Conservation (phyloP, 164 flowering plant species). For the Berberis thunbergii region DNA sequence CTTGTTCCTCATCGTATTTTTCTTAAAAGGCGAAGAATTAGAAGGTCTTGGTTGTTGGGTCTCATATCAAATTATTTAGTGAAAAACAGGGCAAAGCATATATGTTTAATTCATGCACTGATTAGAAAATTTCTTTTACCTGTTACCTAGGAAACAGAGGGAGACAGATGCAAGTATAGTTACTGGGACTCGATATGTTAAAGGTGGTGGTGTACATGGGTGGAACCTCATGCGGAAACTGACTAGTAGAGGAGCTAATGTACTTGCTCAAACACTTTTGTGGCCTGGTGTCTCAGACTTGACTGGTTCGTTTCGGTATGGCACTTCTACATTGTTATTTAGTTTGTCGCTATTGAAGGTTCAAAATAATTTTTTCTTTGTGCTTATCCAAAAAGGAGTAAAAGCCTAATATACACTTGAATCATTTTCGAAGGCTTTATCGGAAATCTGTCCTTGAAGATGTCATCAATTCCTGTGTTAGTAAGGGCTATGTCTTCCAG, state of each 20-base stretch:
- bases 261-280: slow-evolving; percentile 88
- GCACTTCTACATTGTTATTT: not conserved
- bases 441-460: slow-evolving; percentile 82
- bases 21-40: no score
- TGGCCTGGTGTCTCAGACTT: slow-evolving; percentile 99
- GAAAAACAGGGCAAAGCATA: not conserved
- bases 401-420: slow-evolving; percentile 3
- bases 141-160: slow-evolving; percentile 56
- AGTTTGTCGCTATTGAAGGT: no score
- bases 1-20: no score
- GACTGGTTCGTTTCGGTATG: slow-evolving; percentile 92
- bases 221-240: slow-evolving; percentile 98
- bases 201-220: slow-evolving; percentile 98
- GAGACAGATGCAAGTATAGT: slow-evolving; percentile 92
- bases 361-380: not conserved
- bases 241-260: slow-evolving; percentile 98
- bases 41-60: no score
- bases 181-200: slow-evolving; percentile 92
- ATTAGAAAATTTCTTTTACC: not conserved
- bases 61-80: no score
- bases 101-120: not conserved
- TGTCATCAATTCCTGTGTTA: slow-evolving; percentile 72
- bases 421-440: slow-evolving; percentile 52
- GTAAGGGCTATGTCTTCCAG: slow-evolving; percentile 96
- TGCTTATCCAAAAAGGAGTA: not conserved